Evolutionary conservation across 2,329 filamentous ascomycete genomes (phyloP).

Genomic region (Epichloe brachyelytri): DNA sequence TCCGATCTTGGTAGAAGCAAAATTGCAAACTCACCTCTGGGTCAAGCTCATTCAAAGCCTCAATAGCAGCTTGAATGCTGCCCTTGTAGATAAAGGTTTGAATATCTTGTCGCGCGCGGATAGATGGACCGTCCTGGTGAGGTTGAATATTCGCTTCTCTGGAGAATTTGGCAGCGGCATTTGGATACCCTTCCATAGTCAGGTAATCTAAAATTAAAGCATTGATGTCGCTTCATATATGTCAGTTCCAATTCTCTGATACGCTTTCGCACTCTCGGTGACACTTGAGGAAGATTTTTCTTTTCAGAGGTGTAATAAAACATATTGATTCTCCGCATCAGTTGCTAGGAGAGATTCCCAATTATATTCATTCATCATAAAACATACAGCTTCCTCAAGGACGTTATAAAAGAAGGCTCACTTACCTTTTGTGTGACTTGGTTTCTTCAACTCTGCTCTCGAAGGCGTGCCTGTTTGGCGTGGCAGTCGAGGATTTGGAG

Average conservation of each 20-base stretch:
- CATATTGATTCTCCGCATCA: constrained; percentile 75
- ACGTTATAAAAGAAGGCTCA: constrained; percentile 11
- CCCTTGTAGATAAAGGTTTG: constrained; percentile 75
- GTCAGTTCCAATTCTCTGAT: constrained; percentile 13
- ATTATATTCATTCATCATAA: constrained; percentile 82
- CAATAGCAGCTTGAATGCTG: constrained; percentile 73
- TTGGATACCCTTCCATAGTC: constrained; percentile 87
- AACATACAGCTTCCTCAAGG: neutral
- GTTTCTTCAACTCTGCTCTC: constrained; percentile 71
- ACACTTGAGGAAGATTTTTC: neutral
- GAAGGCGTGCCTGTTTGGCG: constrained; percentile 60
- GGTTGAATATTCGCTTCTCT: constrained; percentile 79
- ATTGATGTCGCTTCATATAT: constrained; percentile 69
- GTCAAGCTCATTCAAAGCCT: constrained; percentile 78
- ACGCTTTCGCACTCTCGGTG: neutral
- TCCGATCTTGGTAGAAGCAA: neutral
- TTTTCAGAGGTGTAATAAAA: constrained; percentile 12
- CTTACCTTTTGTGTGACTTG: constrained; percentile 83
- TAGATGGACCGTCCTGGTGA: constrained; percentile 57
- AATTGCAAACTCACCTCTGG: constrained; percentile 59
- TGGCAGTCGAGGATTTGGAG: constrained; percentile 24
- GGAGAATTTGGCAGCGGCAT: constrained; percentile 85
- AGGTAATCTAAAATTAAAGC: constrained; percentile 92
- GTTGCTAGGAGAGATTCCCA: constrained; percentile 99
- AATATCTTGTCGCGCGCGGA: constrained; percentile 70